Conservation (phyloP, 176 grass and related monocot genomes). For the Secale cereale region DNA sequence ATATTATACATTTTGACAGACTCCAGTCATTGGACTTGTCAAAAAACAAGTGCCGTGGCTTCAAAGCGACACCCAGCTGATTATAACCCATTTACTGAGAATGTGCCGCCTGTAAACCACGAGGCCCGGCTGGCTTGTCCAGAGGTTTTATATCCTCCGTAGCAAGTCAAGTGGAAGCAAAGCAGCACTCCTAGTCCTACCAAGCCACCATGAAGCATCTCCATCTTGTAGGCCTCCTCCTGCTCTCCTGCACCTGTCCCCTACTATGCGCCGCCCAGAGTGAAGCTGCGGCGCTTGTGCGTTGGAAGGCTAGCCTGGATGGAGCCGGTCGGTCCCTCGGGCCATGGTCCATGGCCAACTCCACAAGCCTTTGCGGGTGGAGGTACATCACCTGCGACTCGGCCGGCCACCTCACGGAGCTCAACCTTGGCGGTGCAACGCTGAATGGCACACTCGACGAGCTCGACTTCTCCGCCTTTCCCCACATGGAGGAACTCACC, state of each 20-base stretch:
- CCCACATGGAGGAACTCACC: background rate
- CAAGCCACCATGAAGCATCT: background rate
- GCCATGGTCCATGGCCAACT: background rate
- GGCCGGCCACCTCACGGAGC: background rate
- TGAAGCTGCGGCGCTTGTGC: background rate
- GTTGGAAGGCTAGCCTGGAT: background rate
- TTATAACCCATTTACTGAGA: background rate
- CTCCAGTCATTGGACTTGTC: background rate
- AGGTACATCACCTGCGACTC: background rate
- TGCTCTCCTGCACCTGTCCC: background rate
- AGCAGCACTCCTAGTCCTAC: background rate
- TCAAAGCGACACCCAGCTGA: background rate
- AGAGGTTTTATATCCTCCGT: background rate
- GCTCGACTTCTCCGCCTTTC: background rate
- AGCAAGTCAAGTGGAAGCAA: background rate
- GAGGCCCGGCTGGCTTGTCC: background rate
- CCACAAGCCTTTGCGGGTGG: background rate
- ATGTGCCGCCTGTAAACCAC: background rate
- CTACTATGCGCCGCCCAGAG: background rate
- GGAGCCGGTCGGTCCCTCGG: background rate
- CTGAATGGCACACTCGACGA: background rate
- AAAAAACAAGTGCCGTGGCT: background rate
- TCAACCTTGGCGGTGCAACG: rapidly evolving
- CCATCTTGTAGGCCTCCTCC: background rate
- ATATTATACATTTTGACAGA: background rate